Evolutionary conservation across 176 grass and related monocot species (phyloP), one percentile per base, ranked within the genome.

Genomic region (Juncus effusus): DNA sequence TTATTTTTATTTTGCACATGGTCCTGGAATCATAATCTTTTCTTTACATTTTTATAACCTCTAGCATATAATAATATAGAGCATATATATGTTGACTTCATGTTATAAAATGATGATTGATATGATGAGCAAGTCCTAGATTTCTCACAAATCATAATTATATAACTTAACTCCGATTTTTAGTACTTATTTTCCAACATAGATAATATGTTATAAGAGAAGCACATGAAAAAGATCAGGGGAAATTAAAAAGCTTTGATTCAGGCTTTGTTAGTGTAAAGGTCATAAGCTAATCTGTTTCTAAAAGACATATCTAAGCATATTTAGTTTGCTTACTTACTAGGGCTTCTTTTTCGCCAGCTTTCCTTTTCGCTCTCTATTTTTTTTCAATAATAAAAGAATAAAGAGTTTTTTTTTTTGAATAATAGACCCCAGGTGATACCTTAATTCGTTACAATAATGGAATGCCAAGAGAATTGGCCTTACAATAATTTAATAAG

Each of bases 141-240:
- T 28, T 52, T 52, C 49, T 52, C 49, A 0, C 12, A 1, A 52
- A 52, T 7, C 1, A 28, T 28, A 28, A 28, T n/a, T n/a, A n/a
- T n/a, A n/a, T n/a, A n/a, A n/a, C n/a, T 28, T 28, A 70, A 70
- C 5, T 41, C 35, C 47, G 49, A 45, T 40, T 69, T 69, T 7
- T 55, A 54, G 39, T 70, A 10, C 2, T 4, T 10, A 10, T 5
- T 36, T 12, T 54, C 13, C 36, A 40, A 42, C 28, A 70, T 54
- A 66, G 8, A 56, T 28, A 56, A 10, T 56, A 70, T 54, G 36
- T 35, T 37, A 70, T 49, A 56, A 9, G 35, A 70, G 66, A 70
- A 19, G 66, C 66, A 70, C 66, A 56, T 70, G 66, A 70, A 53
- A 70, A 56, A 69, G 66, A 41, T n/a, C n/a, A n/a, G n/a, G 36